These are phyloP conservation scores for Coelastrella sp. DNA, from an alignment of 139 green algal species.

Conservation along the genomic window DNA sequence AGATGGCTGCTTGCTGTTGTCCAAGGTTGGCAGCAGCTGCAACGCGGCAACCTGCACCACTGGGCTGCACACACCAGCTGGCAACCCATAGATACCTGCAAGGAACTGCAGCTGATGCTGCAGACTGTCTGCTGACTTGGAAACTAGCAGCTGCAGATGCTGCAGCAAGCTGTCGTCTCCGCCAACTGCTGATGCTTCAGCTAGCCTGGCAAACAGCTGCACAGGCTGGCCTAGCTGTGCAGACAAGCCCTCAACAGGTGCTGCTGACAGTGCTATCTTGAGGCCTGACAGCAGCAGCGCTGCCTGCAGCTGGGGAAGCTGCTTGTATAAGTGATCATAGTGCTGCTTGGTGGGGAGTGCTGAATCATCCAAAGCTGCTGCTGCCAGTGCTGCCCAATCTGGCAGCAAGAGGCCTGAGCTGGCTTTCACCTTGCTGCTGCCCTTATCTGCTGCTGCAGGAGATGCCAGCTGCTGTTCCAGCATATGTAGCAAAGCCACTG, in stretches of 20 bases:
- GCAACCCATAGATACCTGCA: constrained; percentile 25
- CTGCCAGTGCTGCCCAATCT: not conserved
- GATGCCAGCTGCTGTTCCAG: not conserved
- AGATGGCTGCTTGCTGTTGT: not conserved
- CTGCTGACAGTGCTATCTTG: not conserved
- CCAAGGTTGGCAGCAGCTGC: constrained; percentile 12
- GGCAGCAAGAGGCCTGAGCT: not conserved
- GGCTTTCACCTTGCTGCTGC: not conserved
- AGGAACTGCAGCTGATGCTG: constrained; percentile 29
- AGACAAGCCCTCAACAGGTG: not conserved
- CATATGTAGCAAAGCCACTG: constrained; percentile 1
- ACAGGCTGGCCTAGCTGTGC: constrained; percentile 5
- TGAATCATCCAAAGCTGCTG: not conserved
- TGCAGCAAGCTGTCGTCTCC: constrained; percentile 8
- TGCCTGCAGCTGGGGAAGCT: constrained; percentile 25
- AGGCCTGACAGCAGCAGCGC: constrained; percentile 19
- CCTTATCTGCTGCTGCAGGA: not conserved
- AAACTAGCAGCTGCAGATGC: constrained; percentile 33
- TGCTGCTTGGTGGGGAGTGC: constrained; percentile 13
- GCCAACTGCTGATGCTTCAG: constrained; percentile 17
- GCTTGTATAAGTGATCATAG: constrained; percentile 24
- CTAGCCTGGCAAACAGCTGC: constrained; percentile 27
- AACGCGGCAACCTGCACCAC: constrained; percentile 23
- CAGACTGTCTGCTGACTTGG: not conserved
- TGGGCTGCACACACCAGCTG: not conserved